Evolutionary conservation across 225 moss, liverwort and hornwort species (phyloP).

Genomic region (Physcomitrellopsis africana): DNA sequence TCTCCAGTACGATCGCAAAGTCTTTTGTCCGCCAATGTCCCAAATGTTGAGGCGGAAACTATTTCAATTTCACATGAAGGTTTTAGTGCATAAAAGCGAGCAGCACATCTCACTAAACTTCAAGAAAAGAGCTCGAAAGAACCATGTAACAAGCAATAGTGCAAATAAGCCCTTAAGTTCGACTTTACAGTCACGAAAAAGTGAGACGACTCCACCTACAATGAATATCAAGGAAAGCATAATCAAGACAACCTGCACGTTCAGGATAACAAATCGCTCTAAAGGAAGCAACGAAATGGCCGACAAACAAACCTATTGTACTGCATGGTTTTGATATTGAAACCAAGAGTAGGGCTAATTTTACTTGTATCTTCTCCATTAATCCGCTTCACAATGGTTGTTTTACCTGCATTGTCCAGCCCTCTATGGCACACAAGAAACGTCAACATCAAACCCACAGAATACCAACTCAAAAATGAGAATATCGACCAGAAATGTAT

Average conservation of each 20-base stretch:
- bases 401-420: constrained; percentile 96
- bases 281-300: constrained; percentile 10
- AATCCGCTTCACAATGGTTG: constrained; percentile 95
- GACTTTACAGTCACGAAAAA: constrained; percentile 4
- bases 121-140: constrained; percentile 6
- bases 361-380: constrained; percentile 98
- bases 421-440: constrained; percentile 56
- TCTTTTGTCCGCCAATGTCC: constrained; percentile 99
- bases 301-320: constrained; percentile 65
- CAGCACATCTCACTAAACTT: constrained; percentile 9
- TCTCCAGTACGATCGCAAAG: constrained; percentile 92
- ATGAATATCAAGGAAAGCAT: constrained; percentile 1
- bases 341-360: constrained; percentile 97
- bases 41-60: constrained; percentile 98
- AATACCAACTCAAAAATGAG: background rate
- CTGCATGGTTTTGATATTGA: constrained; percentile 98
- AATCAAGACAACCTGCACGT: constrained; percentile 12
- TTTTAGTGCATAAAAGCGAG: constrained; percentile 6
- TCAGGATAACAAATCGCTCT: background rate
- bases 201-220: background rate
- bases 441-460: background rate
- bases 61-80: constrained; percentile 27
- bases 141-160: background rate
- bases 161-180: background rate
- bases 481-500: background rate